These are phyloP conservation scores for Mycena floridula DNA, from an alignment of 768 basidiomycete species.

Conservation along the genomic window DNA sequence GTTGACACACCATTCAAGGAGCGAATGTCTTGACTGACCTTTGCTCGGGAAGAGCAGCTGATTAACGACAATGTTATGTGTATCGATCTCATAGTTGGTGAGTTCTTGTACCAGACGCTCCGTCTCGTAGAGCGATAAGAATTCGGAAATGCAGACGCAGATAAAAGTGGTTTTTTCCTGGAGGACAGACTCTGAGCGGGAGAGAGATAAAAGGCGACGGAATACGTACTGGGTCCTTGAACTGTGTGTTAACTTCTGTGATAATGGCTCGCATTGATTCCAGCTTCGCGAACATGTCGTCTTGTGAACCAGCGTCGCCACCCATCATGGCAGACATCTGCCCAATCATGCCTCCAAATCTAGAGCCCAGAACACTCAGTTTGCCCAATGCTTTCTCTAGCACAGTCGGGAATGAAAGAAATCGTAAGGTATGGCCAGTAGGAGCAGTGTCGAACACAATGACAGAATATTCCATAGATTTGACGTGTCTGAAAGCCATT, in stretches of 20 bases:
- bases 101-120: constrained; percentile 96
- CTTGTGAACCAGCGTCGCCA: constrained; percentile 81
- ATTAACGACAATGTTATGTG: constrained; percentile 98
- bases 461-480: constrained; percentile 99
- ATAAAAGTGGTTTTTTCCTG: constrained; percentile 99
- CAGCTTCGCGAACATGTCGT: constrained; percentile 98
- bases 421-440: constrained; percentile 96
- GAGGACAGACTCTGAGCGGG: not conserved
- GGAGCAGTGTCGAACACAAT: constrained; percentile 99
- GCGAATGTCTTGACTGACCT: constrained; percentile 41
- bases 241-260: constrained; percentile 97
- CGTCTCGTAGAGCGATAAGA: constrained; percentile 96
- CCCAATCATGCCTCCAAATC: constrained; percentile 96
- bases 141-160: constrained; percentile 98
- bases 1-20: not conserved
- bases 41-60: constrained; percentile 92
- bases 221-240: constrained; percentile 88
- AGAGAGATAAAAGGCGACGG: not conserved
- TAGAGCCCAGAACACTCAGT: constrained; percentile 85
- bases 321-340: constrained; percentile 99
- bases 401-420: constrained; percentile 97
- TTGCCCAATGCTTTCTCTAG: constrained; percentile 97
- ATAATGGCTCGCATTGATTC: constrained; percentile 96
- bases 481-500: constrained; percentile 72
- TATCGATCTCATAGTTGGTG: constrained; percentile 92